Evolutionary conservation across 176 grass and related monocot genomes (phyloP).

Genomic region (Themeda triandra): DNA sequence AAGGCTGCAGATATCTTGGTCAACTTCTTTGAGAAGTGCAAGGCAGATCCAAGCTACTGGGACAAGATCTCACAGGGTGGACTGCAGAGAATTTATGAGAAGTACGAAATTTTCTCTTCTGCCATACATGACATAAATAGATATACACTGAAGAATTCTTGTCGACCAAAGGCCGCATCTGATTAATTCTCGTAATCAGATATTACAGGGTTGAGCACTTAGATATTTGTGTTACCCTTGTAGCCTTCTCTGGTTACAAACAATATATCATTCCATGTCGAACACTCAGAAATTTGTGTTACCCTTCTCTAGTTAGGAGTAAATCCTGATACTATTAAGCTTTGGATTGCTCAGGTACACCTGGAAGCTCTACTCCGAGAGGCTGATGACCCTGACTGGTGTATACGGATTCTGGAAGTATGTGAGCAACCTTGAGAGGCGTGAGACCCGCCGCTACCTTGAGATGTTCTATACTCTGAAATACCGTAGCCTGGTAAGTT

Average conservation of each 20-base stretch:
- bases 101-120: constrained; percentile 25
- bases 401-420: constrained; percentile 99
- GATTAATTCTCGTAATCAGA: not conserved
- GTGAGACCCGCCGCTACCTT: constrained; percentile 83
- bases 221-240: not conserved
- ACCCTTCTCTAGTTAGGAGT: not conserved
- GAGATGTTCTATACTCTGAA: constrained; percentile 99
- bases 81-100: constrained; percentile 89
- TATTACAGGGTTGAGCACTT: not conserved
- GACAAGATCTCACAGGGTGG: constrained; percentile 79
- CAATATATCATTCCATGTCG: not conserved
- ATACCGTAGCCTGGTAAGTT: constrained; percentile 76
- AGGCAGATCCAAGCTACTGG: constrained; percentile 66
- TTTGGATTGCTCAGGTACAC: constrained; percentile 63
- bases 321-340: constrained; percentile 7
- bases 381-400: constrained; percentile 95
- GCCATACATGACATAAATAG: not conserved
- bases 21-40: constrained; percentile 83
- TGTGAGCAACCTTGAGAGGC: constrained; percentile 90
- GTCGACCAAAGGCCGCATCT: not conserved
- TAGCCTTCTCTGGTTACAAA: not conserved
- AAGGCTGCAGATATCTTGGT: constrained; percentile 80
- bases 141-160: not conserved
- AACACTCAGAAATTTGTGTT: not conserved
- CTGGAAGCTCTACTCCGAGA: constrained; percentile 99